phyloP scores from a whole-genome alignment of 225 moss, liverwort and hornwort species.

The Pseudoscleropodium purum region DNA sequence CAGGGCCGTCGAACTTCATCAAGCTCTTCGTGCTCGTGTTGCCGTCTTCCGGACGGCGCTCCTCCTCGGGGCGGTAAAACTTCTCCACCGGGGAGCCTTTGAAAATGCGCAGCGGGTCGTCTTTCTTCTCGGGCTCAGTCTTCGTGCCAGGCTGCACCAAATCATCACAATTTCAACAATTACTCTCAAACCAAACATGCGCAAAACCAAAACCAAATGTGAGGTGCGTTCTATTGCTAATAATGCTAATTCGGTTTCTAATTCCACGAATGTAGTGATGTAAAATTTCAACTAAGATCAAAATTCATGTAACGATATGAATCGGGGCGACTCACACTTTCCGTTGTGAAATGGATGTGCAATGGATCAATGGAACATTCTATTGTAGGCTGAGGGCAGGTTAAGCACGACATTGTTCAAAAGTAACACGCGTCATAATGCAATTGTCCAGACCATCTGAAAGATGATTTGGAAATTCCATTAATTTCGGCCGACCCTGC shows the following conservation, averaged over 20 bases:
- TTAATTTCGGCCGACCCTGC: not conserved
- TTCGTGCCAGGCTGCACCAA: constrained; percentile 47
- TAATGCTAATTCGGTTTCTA: not conserved
- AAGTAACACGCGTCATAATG: too few species aligned
- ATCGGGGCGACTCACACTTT: not conserved
- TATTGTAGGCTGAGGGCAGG: not conserved
- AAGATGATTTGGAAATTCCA: not conserved
- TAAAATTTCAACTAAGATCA: not conserved
- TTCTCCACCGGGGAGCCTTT: constrained; percentile 33
- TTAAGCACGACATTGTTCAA: not conserved
- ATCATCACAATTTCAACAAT: not conserved
- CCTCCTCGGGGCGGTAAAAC: constrained; percentile 59
- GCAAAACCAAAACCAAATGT: too few species aligned
- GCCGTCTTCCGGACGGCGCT: constrained; percentile 60
- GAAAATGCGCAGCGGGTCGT: constrained; percentile 19
- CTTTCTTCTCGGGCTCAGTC: constrained; percentile 34
- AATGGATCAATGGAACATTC: not conserved
- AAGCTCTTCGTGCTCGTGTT: constrained; percentile 38
- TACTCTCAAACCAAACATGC: not conserved
- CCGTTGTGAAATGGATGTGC: not conserved
- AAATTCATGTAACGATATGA: not conserved
- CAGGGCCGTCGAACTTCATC: constrained; percentile 80
- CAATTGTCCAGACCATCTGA: not conserved
- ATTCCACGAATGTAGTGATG: too few species aligned
- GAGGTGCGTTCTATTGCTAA: too few species aligned